Percentiles rank a stretch among this genome's conserved stretches.
Conservation (phyloP, 139 green algal species). For the Volvox reticuliferus region DNA sequence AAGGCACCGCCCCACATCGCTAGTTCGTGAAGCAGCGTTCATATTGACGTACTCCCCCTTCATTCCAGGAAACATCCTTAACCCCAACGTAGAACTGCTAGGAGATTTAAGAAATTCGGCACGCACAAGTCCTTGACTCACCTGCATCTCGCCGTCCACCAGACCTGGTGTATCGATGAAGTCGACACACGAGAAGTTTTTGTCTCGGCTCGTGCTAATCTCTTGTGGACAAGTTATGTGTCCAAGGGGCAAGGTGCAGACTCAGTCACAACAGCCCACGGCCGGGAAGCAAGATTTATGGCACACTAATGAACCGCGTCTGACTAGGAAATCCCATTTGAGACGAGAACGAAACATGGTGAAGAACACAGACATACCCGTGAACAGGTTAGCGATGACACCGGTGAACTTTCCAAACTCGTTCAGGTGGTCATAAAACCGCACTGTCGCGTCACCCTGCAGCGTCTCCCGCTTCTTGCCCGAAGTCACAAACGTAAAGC, state of each 20-base stretch:
- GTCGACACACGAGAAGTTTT: constrained; percentile 75
- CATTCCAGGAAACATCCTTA: too few relatives aligned
- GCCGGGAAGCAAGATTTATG: too few relatives aligned
- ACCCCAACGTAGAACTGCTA: too few relatives aligned
- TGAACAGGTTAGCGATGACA: constrained; percentile 73
- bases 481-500: constrained; percentile 77
- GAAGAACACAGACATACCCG: constrained; percentile 12
- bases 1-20: too few relatives aligned
- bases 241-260: not conserved
- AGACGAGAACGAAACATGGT: too few relatives aligned
- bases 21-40: too few relatives aligned
- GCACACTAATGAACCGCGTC: too few relatives aligned
- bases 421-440: constrained; percentile 77
- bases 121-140: not conserved
- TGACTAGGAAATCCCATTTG: too few relatives aligned
- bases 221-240: constrained; percentile 21
- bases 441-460: constrained; percentile 78
- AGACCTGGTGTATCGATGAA: constrained; percentile 79
- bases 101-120: too few relatives aligned
- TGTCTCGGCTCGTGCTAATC: constrained; percentile 76
- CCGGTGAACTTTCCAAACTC: constrained; percentile 60
- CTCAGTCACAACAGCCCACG: too few relatives aligned
- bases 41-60: too few relatives aligned
- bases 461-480: constrained; percentile 68
- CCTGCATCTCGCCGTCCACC: constrained; percentile 82